phyloP scores from a whole-genome alignment of 257 asterid species.

The Nemophila menziesii region DNA sequence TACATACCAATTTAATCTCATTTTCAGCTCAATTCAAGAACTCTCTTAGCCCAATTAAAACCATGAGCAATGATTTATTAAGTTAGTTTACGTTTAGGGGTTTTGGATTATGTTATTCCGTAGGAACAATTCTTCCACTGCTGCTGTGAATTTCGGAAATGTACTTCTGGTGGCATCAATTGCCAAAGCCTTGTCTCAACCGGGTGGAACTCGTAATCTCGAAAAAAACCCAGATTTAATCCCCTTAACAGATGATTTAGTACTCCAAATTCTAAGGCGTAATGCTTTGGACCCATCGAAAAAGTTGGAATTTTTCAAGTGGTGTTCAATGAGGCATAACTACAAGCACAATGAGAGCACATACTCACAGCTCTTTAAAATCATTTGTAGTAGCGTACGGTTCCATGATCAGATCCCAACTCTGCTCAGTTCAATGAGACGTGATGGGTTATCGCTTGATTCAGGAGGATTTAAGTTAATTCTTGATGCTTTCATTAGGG shows the following conservation, averaged over 20 bases:
- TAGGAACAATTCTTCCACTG: background rate
- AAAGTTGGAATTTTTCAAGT: conserved; percentile 57
- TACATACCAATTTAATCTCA: no score
- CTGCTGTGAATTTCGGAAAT: conserved; percentile 25
- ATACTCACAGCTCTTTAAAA: conserved; percentile 51
- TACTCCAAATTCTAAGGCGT: conserved; percentile 52
- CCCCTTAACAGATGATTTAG: conserved; percentile 45
- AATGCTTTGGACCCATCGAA: conserved; percentile 40
- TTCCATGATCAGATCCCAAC: conserved; percentile 38
- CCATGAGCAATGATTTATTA: no score
- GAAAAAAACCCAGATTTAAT: conserved; percentile 29
- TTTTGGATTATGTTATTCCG: no score
- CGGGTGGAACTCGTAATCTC: conserved; percentile 51
- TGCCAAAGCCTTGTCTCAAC: conserved; percentile 49
- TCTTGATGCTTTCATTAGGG: conserved; percentile 51
- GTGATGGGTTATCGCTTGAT: conserved; percentile 47
- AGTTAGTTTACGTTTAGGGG: no score
- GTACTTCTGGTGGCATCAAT: conserved; percentile 57
- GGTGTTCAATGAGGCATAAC: conserved; percentile 56
- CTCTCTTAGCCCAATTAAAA: no score
- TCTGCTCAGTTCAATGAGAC: conserved; percentile 41
- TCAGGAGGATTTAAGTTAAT: conserved; percentile 50
- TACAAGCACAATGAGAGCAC: conserved; percentile 56
- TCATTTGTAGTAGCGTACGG: conserved; percentile 29
- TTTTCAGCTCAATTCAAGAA: no score